A percentile compares a stretch with the other conserved stretches of the same genome.
Evolutionary conservation across 1,284 basidiomycete genomes (phyloP).

Genomic region (Taiwanofungus camphoratus): DNA sequence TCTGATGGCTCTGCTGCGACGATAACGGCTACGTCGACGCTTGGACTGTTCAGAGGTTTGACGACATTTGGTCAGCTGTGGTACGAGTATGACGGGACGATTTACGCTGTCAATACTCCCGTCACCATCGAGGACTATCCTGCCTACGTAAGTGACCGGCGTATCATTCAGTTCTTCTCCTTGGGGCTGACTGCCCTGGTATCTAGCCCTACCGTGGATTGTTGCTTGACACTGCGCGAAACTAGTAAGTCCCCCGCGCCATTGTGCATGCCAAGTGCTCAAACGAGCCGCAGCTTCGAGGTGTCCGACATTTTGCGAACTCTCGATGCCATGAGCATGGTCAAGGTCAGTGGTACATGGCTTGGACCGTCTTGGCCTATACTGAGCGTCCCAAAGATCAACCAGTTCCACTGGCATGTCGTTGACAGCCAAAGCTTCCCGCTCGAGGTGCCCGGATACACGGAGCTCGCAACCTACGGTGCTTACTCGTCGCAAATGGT

Average conservation of each 20-base stretch:
- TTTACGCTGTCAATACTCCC: conserved; percentile 58
- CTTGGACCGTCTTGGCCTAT: neutral
- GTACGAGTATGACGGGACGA: conserved; percentile 46
- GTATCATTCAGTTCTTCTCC: neutral
- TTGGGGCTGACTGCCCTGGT: neutral
- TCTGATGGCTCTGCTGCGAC: conserved; percentile 52
- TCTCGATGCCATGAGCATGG: conserved; percentile 81
- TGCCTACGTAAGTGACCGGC: conserved; percentile 43
- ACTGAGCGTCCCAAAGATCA: conserved; percentile 39
- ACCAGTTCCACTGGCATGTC: conserved; percentile 79
- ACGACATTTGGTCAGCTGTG: conserved; percentile 81
- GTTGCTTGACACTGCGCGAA: conserved; percentile 74
- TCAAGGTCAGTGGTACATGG: conserved; percentile 52
- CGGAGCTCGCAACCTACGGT: conserved; percentile 58
- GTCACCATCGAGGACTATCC: conserved; percentile 57
- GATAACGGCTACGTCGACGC: conserved; percentile 63
- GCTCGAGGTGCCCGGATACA: conserved; percentile 55
- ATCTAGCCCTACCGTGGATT: conserved; percentile 72
- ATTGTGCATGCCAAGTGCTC: neutral
- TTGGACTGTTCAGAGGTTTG: conserved; percentile 78
- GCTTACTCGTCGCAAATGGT: conserved; percentile 57
- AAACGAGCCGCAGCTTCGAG: conserved; percentile 47
- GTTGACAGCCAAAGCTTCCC: conserved; percentile 78
- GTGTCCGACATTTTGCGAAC: conserved; percentile 64
- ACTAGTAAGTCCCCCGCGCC: conserved; percentile 38